phyloP scores from a whole-genome alignment of 805 yeast genomes.

The Tetrapisispora nanseiensis region DNA sequence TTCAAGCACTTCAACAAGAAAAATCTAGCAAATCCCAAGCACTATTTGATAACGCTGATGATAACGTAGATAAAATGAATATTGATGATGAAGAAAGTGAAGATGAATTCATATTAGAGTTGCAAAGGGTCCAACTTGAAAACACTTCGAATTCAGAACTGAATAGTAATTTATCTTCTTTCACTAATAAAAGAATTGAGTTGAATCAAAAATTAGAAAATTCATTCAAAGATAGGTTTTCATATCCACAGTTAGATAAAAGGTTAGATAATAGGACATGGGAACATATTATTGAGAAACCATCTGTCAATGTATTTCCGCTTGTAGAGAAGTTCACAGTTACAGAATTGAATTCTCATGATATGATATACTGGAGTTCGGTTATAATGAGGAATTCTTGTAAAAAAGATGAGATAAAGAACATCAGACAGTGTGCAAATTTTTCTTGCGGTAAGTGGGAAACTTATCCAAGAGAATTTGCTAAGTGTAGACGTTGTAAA shows the following conservation, averaged over 20 bases:
- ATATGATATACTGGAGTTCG: slow-evolving; percentile 92
- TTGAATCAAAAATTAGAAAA: slow-evolving; percentile 9
- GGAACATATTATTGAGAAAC: slow-evolving; percentile 2
- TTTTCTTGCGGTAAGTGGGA: slow-evolving; percentile 95
- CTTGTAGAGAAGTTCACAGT: slow-evolving; percentile 85
- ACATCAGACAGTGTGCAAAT: slow-evolving; percentile 90
- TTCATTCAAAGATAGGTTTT: slow-evolving; percentile 33
- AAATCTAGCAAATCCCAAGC: too few species aligned
- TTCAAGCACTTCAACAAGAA: too few species aligned
- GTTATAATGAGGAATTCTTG: slow-evolving; percentile 96
- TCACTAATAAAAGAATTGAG: slow-evolving; percentile 7
- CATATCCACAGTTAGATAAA: slow-evolving; percentile 34
- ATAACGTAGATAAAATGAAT: neutral
- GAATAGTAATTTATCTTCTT: slow-evolving; percentile 4
- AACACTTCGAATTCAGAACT: neutral
- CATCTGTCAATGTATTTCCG: slow-evolving; percentile 62
- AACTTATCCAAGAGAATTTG: slow-evolving; percentile 78
- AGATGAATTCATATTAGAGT: slow-evolving; percentile 14
- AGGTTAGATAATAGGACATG: slow-evolving; percentile 15
- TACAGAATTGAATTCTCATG: slow-evolving; percentile 53
- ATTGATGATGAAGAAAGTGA: neutral
- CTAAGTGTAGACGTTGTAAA: slow-evolving; percentile 89
- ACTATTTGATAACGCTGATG: too few species aligned
- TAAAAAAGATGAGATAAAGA: slow-evolving; percentile 75
- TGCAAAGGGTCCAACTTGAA: slow-evolving; percentile 6